phyloP scores from a whole-genome alignment of 2,329 filamentous ascomycete species.

The Dactylella cylindrospora region DNA sequence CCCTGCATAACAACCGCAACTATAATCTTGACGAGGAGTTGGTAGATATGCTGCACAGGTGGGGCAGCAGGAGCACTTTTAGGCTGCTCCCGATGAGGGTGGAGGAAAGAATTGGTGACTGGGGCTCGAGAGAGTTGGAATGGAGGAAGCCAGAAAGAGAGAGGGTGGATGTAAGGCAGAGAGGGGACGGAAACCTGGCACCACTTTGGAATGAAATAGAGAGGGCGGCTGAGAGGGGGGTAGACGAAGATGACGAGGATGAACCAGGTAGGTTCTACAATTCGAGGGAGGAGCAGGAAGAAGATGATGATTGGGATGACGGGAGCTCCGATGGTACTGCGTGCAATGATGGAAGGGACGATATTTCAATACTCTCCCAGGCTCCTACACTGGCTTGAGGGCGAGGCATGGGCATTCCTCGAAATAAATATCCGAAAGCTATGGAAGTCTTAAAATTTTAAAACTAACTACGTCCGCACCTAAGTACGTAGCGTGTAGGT shows the following conservation, averaged over 20 bases:
- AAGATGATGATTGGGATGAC: constrained; percentile 3
- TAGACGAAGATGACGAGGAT: background rate
- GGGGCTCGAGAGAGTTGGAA: constrained; percentile 26
- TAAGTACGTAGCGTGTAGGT: too few species aligned
- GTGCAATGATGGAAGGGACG: too few species aligned
- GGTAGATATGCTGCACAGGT: constrained; percentile 29
- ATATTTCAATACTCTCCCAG: too few species aligned
- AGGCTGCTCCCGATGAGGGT: constrained; percentile 13
- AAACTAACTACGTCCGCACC: too few species aligned
- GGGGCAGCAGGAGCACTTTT: constrained; percentile 29
- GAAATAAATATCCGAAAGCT: too few species aligned
- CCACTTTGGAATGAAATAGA: constrained; percentile 14
- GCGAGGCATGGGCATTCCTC: too few species aligned
- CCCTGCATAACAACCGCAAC: constrained; percentile 21
- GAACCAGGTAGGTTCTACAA: background rate
- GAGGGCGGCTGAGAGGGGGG: background rate
- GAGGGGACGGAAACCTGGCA: constrained; percentile 4
- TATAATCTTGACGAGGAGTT: constrained; percentile 25
- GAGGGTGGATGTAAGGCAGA: constrained; percentile 17
- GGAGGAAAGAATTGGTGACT: constrained; percentile 27
- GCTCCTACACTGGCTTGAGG: too few species aligned
- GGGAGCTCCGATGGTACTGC: background rate
- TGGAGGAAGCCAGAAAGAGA: constrained; percentile 24
- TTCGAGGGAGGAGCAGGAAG: background rate
- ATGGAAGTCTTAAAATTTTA: too few species aligned